Percentiles rank a stretch among this genome's conserved stretches.
Conservation (phyloP, 192 early-diverging fungal genomes). For the Pilobolus umbonatus region DNA sequence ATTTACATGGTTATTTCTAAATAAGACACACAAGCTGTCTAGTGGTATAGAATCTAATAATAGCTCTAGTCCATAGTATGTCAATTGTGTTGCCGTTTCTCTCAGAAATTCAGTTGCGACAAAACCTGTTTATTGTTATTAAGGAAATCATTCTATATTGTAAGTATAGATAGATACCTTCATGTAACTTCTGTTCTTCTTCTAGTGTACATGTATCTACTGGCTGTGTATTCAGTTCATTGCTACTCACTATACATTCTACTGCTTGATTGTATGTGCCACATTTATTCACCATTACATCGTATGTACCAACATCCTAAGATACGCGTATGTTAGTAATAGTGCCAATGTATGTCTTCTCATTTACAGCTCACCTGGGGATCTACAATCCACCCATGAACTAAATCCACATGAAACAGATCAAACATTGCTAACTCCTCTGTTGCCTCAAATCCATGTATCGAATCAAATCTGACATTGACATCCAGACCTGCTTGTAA, state of each 20-base stretch:
- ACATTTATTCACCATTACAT: constrained; percentile 46
- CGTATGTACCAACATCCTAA: constrained; percentile 50
- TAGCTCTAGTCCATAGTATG: constrained; percentile 68
- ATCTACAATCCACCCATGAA: constrained; percentile 90
- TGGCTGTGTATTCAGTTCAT: constrained; percentile 35
- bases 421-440: constrained; percentile 66
- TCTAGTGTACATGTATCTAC: not conserved
- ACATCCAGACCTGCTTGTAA: constrained; percentile 70
- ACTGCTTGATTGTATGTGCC: constrained; percentile 78
- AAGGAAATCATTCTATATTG: not conserved
- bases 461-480: constrained; percentile 76
- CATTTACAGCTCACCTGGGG: constrained; percentile 36
- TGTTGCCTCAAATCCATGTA: constrained; percentile 72
- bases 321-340: not conserved
- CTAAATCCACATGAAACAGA: constrained; percentile 71
- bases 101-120: constrained; percentile 68
- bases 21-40: constrained; percentile 66
- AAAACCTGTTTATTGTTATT: constrained; percentile 34
- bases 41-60: constrained; percentile 59
- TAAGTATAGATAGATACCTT: not conserved
- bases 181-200: constrained; percentile 2
- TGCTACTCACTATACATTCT: constrained; percentile 66
- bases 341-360: not conserved
- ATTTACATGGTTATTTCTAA: constrained; percentile 88
- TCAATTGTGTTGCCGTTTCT: constrained; percentile 78